Conservation (phyloP, 345 rosid genomes). For the Streptanthus diversifolius region DNA sequence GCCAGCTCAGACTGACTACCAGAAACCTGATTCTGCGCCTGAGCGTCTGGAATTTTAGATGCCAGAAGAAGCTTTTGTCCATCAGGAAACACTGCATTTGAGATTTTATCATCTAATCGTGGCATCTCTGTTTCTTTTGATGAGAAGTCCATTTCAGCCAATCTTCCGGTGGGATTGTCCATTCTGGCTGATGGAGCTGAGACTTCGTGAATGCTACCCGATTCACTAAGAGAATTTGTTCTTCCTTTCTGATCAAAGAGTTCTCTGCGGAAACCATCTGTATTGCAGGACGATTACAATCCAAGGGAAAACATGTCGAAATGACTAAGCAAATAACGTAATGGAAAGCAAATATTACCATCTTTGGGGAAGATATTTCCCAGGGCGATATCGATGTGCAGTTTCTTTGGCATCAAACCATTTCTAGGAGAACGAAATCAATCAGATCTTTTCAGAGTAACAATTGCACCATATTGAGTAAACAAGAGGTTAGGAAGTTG, state of each 20-base stretch:
- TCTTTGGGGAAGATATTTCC: conserved; percentile 70
- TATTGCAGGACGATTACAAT: conserved; percentile 37
- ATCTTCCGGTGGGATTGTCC: conserved; percentile 51
- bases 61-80: conserved; percentile 44
- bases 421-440: conserved; percentile 47
- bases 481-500: conserved; percentile 11
- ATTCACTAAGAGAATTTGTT: conserved; percentile 42
- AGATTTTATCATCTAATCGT: conserved; percentile 46
- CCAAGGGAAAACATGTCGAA: background rate
- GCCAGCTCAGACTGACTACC: conserved; percentile 40
- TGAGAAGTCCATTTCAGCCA: conserved; percentile 44
- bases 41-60: conserved; percentile 44
- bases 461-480: background rate
- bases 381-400: conserved; percentile 84
- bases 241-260: conserved; percentile 47
- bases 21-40: conserved; percentile 46
- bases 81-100: conserved; percentile 40
- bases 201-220: conserved; percentile 42
- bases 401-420: conserved; percentile 70
- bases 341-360: conserved; percentile 42
- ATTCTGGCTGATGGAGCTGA: conserved; percentile 44
- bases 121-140: conserved; percentile 45
- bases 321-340: background rate
- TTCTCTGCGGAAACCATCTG: conserved; percentile 56
- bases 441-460: background rate